Evolutionary conservation across 1,284 basidiomycete genomes (phyloP).

Genomic region (Xerocomus nothofagi): DNA sequence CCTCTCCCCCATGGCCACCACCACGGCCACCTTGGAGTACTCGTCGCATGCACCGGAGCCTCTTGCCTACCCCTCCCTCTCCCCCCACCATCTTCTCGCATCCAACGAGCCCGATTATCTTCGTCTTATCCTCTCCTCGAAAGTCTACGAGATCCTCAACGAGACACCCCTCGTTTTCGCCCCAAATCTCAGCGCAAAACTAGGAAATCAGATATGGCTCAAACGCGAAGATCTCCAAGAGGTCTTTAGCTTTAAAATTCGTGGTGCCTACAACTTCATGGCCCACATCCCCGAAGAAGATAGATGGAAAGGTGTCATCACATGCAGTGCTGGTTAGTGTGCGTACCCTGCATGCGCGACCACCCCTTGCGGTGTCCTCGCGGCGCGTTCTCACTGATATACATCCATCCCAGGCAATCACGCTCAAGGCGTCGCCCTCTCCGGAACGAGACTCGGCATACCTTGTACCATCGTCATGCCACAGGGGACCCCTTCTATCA

Average conservation of each 20-base stretch:
- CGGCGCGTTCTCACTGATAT: slow-evolving; percentile 1
- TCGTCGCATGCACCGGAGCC: slow-evolving; percentile 66
- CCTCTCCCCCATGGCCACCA: slow-evolving; percentile 40
- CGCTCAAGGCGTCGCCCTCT: slow-evolving; percentile 97
- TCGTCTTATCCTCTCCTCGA: slow-evolving; percentile 87
- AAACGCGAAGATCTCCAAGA: slow-evolving; percentile 96
- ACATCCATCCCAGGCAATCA: slow-evolving; percentile 78
- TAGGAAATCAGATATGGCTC: slow-evolving; percentile 93
- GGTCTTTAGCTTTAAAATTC: slow-evolving; percentile 98
- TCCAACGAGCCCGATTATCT: slow-evolving; percentile 90
- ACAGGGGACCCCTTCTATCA: slow-evolving; percentile 92
- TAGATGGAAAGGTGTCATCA: slow-evolving; percentile 96
- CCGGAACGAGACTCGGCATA: slow-evolving; percentile 82
- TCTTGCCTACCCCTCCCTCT: slow-evolving; percentile 64
- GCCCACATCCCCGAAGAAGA: slow-evolving; percentile 85
- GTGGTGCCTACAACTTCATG: slow-evolving; percentile 99
- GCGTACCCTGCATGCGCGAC: slow-evolving; percentile 39
- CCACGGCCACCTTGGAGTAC: slow-evolving; percentile 62
- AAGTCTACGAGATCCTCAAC: slow-evolving; percentile 92
- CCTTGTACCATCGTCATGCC: slow-evolving; percentile 99
- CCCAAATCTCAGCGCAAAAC: slow-evolving; percentile 79
- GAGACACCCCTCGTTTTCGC: slow-evolving; percentile 92
- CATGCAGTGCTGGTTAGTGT: slow-evolving; percentile 94
- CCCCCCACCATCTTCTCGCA: slow-evolving; percentile 64
- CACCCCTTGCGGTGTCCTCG: slow-evolving; percentile 8